Conservation (phyloP, 2,329 filamentous ascomycete species). For the Aspergillus sergii region DNA sequence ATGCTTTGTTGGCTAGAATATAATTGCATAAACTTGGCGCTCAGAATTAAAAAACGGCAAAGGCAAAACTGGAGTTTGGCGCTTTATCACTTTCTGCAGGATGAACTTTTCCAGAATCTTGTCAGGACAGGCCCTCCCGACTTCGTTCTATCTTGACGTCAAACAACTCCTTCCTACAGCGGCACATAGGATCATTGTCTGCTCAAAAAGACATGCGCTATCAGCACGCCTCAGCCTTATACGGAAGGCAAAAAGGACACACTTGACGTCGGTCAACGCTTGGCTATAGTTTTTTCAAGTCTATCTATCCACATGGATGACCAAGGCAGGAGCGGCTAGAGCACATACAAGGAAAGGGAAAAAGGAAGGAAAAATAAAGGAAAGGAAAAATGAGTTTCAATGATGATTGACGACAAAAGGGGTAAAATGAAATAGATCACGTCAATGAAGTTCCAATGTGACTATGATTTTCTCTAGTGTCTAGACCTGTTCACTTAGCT, state of each 20-base stretch:
- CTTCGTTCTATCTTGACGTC: not conserved
- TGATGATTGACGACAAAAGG: not conserved
- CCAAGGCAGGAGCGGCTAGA: not conserved
- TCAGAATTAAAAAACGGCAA: slow-evolving; percentile 2
- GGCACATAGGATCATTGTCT: not conserved
- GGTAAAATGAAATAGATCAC: not conserved
- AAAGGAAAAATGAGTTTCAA: not conserved
- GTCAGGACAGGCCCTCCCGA: not conserved
- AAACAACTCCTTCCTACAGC: not conserved
- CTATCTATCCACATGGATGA: not conserved
- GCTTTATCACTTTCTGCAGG: not conserved
- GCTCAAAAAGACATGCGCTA: not conserved
- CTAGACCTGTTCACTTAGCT: not conserved
- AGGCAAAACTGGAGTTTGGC: slow-evolving; percentile 4
- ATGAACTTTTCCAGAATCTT: not conserved
- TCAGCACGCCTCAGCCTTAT: not conserved
- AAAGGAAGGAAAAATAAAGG: not conserved
- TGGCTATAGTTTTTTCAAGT: not conserved
- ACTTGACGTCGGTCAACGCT: not conserved
- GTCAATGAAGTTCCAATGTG: not conserved
- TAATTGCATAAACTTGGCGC: slow-evolving; percentile 3
- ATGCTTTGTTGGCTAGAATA: slow-evolving; percentile 2
- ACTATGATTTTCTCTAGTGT: not conserved
- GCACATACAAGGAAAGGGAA: not conserved
- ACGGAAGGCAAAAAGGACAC: not conserved